A percentile compares a stretch with the other conserved stretches of the same genome.
These are phyloP conservation scores for Echites panduratus DNA, from an alignment of 257 asterid species.

Conservation along the genomic window DNA sequence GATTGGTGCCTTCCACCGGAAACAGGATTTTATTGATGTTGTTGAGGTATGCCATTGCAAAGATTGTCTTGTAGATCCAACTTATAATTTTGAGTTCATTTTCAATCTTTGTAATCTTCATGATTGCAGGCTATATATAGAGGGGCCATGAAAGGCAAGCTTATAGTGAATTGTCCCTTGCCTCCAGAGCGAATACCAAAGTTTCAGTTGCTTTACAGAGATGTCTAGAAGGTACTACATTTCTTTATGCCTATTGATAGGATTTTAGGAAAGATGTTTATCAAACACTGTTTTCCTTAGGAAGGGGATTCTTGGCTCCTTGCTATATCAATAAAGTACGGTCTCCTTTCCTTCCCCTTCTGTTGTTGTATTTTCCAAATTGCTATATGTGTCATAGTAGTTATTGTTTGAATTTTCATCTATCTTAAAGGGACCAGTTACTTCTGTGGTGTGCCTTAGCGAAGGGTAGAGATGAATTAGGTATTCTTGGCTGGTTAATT, in stretches of 20 bases:
- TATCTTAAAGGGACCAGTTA: neutral
- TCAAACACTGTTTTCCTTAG: neutral
- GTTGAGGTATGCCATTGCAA: slow-evolving; percentile 59
- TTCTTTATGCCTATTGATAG: neutral
- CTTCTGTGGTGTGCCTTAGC: neutral
- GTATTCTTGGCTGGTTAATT: neutral
- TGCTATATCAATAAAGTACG: neutral
- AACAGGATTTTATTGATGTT: slow-evolving; percentile 88
- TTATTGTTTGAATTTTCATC: neutral
- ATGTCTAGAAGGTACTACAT: slow-evolving; percentile 45
- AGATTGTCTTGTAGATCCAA: neutral
- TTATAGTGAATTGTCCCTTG: slow-evolving; percentile 78
- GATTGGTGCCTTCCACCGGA: slow-evolving; percentile 68
- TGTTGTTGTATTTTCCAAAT: neutral
- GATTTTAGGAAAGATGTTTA: neutral
- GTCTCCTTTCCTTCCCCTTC: neutral
- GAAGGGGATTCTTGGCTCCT: neutral
- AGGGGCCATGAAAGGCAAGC: slow-evolving; percentile 96
- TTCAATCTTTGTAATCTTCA: neutral
- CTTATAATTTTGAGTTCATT: neutral
- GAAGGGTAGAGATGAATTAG: neutral
- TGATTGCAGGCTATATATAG: slow-evolving; percentile 74
- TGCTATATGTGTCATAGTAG: neutral
- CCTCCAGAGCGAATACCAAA: slow-evolving; percentile 82
- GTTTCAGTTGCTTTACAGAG: slow-evolving; percentile 73